phyloP scores from a whole-genome alignment of 2,329 filamentous ascomycete genomes.

The Fusarium newnesense region DNA sequence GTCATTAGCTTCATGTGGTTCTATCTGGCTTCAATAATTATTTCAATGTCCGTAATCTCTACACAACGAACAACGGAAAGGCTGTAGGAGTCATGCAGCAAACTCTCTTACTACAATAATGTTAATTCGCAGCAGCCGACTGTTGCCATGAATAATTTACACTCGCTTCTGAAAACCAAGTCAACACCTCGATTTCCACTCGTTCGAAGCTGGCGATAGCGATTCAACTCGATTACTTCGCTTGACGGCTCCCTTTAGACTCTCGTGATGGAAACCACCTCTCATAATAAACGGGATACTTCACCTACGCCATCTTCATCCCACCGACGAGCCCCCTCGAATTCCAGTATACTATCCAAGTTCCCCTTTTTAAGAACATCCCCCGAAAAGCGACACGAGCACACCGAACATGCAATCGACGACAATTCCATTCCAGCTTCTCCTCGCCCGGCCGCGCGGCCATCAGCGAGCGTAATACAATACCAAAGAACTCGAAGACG shows the following conservation, averaged over 20 bases:
- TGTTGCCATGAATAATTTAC: conserved; percentile 7
- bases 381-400: conserved; percentile 44
- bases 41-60: background rate
- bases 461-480: conserved; percentile 48
- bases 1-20: conserved; percentile 25
- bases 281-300: conserved; percentile 11
- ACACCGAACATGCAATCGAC: conserved; percentile 53
- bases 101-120: background rate
- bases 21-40: conserved; percentile 22
- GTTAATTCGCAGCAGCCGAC: conserved; percentile 2
- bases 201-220: conserved; percentile 3
- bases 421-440: conserved; percentile 50
- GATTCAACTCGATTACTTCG: background rate
- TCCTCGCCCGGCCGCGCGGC: conserved; percentile 43
- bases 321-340: conserved; percentile 62
- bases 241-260: background rate
- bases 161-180: background rate
- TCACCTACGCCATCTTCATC: conserved; percentile 32
- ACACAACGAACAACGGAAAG: background rate
- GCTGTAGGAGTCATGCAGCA: conserved; percentile 9
- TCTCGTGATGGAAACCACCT: conserved; percentile 29
- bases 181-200: background rate
- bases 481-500: conserved; percentile 71
- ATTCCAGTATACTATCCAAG: conserved; percentile 72
- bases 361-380: conserved; percentile 73